Conservation (phyloP, 1,284 basidiomycete species). For the Wolfiporia cocos region DNA sequence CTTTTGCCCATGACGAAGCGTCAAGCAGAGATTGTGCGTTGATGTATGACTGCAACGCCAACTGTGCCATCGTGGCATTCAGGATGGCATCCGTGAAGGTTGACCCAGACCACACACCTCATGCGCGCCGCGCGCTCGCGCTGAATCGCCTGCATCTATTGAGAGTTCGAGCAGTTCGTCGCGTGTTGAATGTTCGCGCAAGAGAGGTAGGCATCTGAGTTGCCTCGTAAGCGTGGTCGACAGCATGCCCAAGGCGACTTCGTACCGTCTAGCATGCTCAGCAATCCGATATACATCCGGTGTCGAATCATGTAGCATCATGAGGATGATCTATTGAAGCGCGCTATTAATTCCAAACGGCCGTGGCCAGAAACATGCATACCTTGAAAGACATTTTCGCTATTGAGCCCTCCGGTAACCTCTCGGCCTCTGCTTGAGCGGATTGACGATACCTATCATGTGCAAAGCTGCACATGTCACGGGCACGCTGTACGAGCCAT, state of each 20-base stretch:
- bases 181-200: slow-evolving; percentile 53
- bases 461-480: slow-evolving; percentile 70
- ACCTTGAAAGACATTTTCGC: slow-evolving; percentile 70
- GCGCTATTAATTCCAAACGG: not conserved
- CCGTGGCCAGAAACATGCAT: slow-evolving; percentile 4
- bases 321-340: slow-evolving; percentile 50
- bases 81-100: not conserved
- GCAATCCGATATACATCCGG: slow-evolving; percentile 61
- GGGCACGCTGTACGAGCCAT: slow-evolving; percentile 62
- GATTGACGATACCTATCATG: slow-evolving; percentile 70
- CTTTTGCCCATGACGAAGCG: slow-evolving; percentile 46
- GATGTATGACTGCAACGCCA: slow-evolving; percentile 53
- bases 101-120: slow-evolving; percentile 37
- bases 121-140: slow-evolving; percentile 63
- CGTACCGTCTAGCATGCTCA: slow-evolving; percentile 58
- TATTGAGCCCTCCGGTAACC: slow-evolving; percentile 40
- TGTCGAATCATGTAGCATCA: slow-evolving; percentile 58
- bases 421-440: slow-evolving; percentile 50
- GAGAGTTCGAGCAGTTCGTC: slow-evolving; percentile 54
- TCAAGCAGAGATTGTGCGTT: slow-evolving; percentile 50
- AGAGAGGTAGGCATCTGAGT: slow-evolving; percentile 52
- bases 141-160: slow-evolving; percentile 63
- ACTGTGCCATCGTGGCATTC: slow-evolving; percentile 26
- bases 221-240: too few species aligned
- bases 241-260: too few species aligned